A percentile compares a stretch with the other conserved stretches of the same genome.
Evolutionary conservation across 2,329 filamentous ascomycete genomes (phyloP).

Genomic region (Parafenestella ontariensis): DNA sequence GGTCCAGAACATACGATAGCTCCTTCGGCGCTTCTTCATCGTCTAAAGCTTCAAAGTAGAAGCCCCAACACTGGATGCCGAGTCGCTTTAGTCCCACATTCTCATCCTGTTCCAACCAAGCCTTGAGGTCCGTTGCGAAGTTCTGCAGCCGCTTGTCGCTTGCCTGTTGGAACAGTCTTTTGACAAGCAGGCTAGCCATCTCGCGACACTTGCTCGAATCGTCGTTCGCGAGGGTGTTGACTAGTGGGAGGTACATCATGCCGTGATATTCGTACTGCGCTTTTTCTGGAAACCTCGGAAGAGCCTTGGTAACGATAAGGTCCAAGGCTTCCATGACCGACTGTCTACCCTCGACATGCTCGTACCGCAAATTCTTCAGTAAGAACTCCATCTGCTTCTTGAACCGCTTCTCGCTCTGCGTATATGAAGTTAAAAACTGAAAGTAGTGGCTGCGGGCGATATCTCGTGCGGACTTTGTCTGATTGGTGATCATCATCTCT

Average conservation of each 20-base stretch:
- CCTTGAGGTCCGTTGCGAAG: slow-evolving; percentile 73
- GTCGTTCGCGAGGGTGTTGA: slow-evolving; percentile 87
- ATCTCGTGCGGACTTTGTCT: slow-evolving; percentile 86
- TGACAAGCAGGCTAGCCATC: slow-evolving; percentile 79
- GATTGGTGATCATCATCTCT: slow-evolving; percentile 93
- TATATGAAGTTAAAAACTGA: slow-evolving; percentile 93
- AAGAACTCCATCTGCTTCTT: slow-evolving; percentile 88
- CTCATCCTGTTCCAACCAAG: slow-evolving; percentile 78
- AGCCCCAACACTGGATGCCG: slow-evolving; percentile 79
- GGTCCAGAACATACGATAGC: slow-evolving; percentile 63
- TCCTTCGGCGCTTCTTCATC: slow-evolving; percentile 68
- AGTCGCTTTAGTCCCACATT: slow-evolving; percentile 75
- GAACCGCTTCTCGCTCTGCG: slow-evolving; percentile 88
- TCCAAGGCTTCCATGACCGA: slow-evolving; percentile 94
- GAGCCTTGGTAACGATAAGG: slow-evolving; percentile 78
- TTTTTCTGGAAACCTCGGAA: slow-evolving; percentile 63
- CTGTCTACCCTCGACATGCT: slow-evolving; percentile 84
- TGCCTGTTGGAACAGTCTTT: slow-evolving; percentile 79
- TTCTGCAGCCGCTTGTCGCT: slow-evolving; percentile 74
- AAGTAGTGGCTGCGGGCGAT: slow-evolving; percentile 88
- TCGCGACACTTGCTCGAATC: slow-evolving; percentile 84
- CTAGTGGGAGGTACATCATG: slow-evolving; percentile 83
- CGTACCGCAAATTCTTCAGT: slow-evolving; percentile 88
- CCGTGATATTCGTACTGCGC: slow-evolving; percentile 82
- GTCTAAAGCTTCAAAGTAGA: slow-evolving; percentile 74